Evolutionary conservation across 345 rosid species (phyloP).

Genomic region (Syzygium oleosum): DNA sequence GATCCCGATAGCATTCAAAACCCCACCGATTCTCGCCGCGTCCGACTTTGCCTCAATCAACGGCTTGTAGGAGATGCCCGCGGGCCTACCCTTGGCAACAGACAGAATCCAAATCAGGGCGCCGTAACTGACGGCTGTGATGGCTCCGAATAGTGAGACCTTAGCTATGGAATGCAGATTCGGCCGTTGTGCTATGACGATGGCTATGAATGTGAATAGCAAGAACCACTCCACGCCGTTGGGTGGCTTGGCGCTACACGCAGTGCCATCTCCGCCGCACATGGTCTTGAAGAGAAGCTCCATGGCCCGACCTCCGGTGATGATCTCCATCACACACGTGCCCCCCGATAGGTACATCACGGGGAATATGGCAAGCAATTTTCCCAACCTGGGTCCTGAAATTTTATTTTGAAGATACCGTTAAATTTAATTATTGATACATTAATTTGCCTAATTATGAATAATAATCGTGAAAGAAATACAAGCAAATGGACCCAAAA

Average conservation of each 20-base stretch:
- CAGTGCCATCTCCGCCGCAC: slow-evolving; percentile 5
- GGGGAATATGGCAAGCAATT: slow-evolving; percentile 21
- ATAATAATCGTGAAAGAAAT: neutral
- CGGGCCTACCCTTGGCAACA: slow-evolving; percentile 16
- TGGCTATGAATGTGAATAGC: slow-evolving; percentile 27
- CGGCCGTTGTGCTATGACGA: slow-evolving; percentile 32
- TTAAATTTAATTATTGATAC: neutral
- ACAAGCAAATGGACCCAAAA: neutral
- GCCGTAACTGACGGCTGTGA: slow-evolving; percentile 24
- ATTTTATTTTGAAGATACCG: neutral
- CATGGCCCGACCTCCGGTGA: slow-evolving; percentile 26
- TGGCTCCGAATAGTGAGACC: slow-evolving; percentile 22
- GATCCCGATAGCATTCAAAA: slow-evolving; percentile 25
- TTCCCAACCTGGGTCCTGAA: slow-evolving; percentile 23
- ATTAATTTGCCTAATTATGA: neutral
- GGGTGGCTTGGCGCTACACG: neutral
- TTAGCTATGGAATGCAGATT: slow-evolving; percentile 35
- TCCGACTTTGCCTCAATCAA: neutral
- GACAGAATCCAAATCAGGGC: slow-evolving; percentile 27
- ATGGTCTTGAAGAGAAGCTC: slow-evolving; percentile 19
- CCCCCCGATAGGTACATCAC: slow-evolving; percentile 28
- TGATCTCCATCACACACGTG: slow-evolving; percentile 21
- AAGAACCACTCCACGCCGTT: slow-evolving; percentile 26
- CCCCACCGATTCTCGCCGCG: neutral
- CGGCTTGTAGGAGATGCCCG: slow-evolving; percentile 18